Percentiles rank a stretch among this genome's conserved stretches.
phyloP scores from a whole-genome alignment of 2,329 filamentous ascomycete species.

The Emergomyces pasteurianus region DNA sequence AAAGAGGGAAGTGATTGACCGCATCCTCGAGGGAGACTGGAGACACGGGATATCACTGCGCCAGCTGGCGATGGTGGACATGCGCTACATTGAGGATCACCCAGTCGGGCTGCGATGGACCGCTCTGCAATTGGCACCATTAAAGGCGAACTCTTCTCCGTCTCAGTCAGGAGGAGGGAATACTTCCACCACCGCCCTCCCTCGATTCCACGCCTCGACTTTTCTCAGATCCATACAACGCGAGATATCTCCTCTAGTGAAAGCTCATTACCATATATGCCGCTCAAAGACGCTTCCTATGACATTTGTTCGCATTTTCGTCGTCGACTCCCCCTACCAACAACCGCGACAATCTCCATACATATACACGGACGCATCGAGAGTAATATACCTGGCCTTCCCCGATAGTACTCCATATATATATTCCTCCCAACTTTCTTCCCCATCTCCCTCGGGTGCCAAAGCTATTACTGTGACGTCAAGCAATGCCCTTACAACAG shows the following conservation, averaged over 20 bases:
- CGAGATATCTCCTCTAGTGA: constrained; percentile 65
- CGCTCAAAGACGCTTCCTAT: constrained; percentile 54
- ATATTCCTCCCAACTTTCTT: constrained; percentile 46
- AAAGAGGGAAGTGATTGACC: constrained; percentile 44
- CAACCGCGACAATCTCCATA: constrained; percentile 30
- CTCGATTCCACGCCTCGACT: constrained; percentile 67
- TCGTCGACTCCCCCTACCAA: constrained; percentile 71
- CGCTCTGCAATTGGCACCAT: constrained; percentile 35
- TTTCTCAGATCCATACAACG: constrained; percentile 66
- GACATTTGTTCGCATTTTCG: constrained; percentile 64
- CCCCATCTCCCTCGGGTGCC: constrained; percentile 20
- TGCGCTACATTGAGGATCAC: constrained; percentile 43
- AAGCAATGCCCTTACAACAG: constrained; percentile 23
- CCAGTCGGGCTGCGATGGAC: constrained; percentile 41
- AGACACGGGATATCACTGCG: constrained; percentile 42
- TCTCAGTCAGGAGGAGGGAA: constrained; percentile 23
- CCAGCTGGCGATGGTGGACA: constrained; percentile 44
- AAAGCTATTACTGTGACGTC: background rate
- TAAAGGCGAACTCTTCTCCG: constrained; percentile 13
- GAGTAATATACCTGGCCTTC: constrained; percentile 69
- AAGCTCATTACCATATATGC: constrained; percentile 71
- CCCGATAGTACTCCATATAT: constrained; percentile 68
- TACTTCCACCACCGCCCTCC: constrained; percentile 36
- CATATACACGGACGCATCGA: constrained; percentile 47
- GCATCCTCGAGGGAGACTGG: constrained; percentile 47